Conservation (phyloP, 345 rosid genomes). For the rapeseed (Brassica napus) region Da-Ae NC_063452.1:27704501-27705000, state of each 20-base stretch:
- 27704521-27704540: background rate
- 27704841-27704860: conserved; percentile 23
- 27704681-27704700: conserved; percentile 17
- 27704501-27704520: background rate
- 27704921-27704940: background rate
- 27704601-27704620: conserved; percentile 4
- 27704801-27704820: background rate
- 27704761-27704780: conserved; percentile 33
- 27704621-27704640: background rate
- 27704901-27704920: conserved; percentile 5
- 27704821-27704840: background rate
- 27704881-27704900: conserved; percentile 14
- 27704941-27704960: background rate
- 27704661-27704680: conserved; percentile 29
- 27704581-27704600: conserved; percentile 24
- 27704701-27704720: conserved; percentile 6
- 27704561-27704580: conserved; percentile 1
- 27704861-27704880: conserved; percentile 2
- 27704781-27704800: conserved; percentile 19
- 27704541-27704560: background rate
- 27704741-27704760: conserved; percentile 27
- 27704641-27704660: conserved; percentile 36
- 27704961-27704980: background rate
- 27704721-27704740: conserved; percentile 26
- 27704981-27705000: background rate